Conservation (phyloP, 345 rosid genomes). For the Bruguiera gymnorhiza region DNA sequence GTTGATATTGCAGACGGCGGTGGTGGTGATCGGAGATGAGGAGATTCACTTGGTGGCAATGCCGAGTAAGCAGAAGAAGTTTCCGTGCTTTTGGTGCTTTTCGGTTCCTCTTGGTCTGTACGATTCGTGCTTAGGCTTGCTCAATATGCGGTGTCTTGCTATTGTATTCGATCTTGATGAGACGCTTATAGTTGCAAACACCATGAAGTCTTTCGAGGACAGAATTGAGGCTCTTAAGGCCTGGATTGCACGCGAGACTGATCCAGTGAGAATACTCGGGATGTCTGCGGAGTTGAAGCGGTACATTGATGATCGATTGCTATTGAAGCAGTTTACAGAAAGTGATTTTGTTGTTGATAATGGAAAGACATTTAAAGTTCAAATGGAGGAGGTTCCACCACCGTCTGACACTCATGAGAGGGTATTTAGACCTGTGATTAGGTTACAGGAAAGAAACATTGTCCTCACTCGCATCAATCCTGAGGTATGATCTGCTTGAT, state of each 20-base stretch:
- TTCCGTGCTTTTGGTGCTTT: conserved; percentile 98
- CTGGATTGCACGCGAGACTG: conserved; percentile 82
- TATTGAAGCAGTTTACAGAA: conserved; percentile 83
- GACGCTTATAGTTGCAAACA: conserved; percentile 91
- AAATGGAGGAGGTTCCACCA: conserved; percentile 69
- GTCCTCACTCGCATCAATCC: conserved; percentile 97
- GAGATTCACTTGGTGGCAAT: conserved; percentile 97
- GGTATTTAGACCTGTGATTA: conserved; percentile 73
- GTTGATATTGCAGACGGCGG: conserved; percentile 60
- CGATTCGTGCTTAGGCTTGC: conserved; percentile 71
- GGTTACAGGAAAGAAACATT: conserved; percentile 71
- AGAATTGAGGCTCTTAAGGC: conserved; percentile 66
- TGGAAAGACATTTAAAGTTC: conserved; percentile 69
- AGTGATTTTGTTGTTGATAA: conserved; percentile 64
- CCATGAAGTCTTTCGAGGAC: conserved; percentile 95
- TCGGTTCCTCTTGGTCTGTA: conserved; percentile 67
- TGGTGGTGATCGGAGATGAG: conserved; percentile 71
- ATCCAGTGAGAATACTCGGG: conserved; percentile 56
- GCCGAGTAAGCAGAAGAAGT: conserved; percentile 98
- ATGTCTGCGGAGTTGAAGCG: conserved; percentile 78
- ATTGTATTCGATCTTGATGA: conserved; percentile 97
- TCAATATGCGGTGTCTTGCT: conserved; percentile 77
- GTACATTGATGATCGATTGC: conserved; percentile 63
- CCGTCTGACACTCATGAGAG: conserved; percentile 61
- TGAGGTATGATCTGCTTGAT: conserved; percentile 47